A percentile compares a stretch with the other conserved stretches of the same genome.
phyloP scores from a whole-genome alignment of 108 stramenopile species.

The Nitzschia palea region DNA sequence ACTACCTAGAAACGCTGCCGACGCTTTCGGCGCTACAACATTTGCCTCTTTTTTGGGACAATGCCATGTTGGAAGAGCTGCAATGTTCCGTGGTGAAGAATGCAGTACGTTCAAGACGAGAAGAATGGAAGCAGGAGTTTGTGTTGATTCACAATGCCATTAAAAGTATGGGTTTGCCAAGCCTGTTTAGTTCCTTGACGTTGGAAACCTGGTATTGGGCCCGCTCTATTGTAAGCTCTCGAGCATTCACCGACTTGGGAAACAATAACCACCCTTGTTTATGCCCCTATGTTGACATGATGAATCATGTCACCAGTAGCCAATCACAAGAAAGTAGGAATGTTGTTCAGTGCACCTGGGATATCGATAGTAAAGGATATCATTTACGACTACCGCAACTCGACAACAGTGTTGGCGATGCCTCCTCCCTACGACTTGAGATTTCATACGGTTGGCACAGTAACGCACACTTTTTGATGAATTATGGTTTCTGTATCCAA shows the following conservation, averaged over 20 bases:
- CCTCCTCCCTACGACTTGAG: background rate
- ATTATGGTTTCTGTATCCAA: background rate
- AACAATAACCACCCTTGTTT: background rate
- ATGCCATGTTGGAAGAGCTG: background rate
- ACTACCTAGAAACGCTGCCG: background rate
- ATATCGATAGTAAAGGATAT: slow-evolving; percentile 1
- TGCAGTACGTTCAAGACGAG: background rate
- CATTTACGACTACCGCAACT: background rate
- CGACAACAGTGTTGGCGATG: background rate
- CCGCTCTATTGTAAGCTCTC: background rate
- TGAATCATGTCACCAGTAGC: background rate
- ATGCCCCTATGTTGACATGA: slow-evolving; percentile 2
- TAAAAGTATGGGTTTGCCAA: background rate
- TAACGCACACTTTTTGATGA: background rate
- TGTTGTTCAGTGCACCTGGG: background rate
- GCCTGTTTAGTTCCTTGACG: background rate
- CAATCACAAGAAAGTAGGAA: background rate
- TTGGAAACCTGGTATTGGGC: background rate
- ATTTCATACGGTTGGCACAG: background rate
- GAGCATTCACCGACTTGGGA: background rate
- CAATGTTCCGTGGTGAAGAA: background rate
- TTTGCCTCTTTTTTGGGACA: background rate
- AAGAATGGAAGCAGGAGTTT: slow-evolving; percentile 1
- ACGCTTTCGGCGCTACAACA: background rate
- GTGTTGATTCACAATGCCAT: background rate